Conservation (phyloP, 139 green algal genomes). For the Picochlorum sp. region DNA sequence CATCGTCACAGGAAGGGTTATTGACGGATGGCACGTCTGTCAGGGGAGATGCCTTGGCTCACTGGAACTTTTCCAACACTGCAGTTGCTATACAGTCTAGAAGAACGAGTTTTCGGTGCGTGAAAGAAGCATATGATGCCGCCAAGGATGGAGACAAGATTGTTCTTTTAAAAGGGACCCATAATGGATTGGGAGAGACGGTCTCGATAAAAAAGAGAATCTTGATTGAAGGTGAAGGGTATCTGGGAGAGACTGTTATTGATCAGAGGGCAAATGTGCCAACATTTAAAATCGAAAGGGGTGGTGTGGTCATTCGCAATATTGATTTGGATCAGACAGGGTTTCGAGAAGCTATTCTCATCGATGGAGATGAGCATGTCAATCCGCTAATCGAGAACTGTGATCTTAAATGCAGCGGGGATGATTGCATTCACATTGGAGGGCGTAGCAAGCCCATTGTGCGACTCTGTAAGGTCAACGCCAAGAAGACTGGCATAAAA, state of each 20-base stretch:
- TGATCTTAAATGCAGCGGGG: slow-evolving; percentile 44
- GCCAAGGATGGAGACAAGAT: slow-evolving; percentile 58
- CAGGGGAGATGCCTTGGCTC: slow-evolving; percentile 10
- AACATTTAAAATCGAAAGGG: slow-evolving; percentile 37
- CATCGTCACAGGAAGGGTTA: too few species aligned
- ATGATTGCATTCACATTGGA: slow-evolving; percentile 38
- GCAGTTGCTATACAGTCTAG: neutral
- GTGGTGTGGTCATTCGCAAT: slow-evolving; percentile 39
- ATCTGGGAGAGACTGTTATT: slow-evolving; percentile 39
- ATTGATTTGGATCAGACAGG: slow-evolving; percentile 55
- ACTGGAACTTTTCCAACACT: slow-evolving; percentile 16
- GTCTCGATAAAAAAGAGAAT: slow-evolving; percentile 47
- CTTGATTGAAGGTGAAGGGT: slow-evolving; percentile 50
- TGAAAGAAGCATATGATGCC: slow-evolving; percentile 43
- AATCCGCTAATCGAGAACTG: slow-evolving; percentile 41
- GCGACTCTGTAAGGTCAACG: slow-evolving; percentile 34
- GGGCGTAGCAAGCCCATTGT: slow-evolving; percentile 31
- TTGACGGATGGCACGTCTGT: neutral
- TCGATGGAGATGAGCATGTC: slow-evolving; percentile 20
- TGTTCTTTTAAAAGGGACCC: slow-evolving; percentile 40
- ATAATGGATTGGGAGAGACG: slow-evolving; percentile 50
- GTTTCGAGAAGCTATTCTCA: slow-evolving; percentile 43
- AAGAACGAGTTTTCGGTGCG: slow-evolving; percentile 42
- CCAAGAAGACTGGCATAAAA: slow-evolving; percentile 35
- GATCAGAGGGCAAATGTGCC: slow-evolving; percentile 54